Percentiles rank a stretch among this genome's conserved stretches.
phyloP scores from a whole-genome alignment of 129 eudicot species.

The Artemisia annua region DNA sequence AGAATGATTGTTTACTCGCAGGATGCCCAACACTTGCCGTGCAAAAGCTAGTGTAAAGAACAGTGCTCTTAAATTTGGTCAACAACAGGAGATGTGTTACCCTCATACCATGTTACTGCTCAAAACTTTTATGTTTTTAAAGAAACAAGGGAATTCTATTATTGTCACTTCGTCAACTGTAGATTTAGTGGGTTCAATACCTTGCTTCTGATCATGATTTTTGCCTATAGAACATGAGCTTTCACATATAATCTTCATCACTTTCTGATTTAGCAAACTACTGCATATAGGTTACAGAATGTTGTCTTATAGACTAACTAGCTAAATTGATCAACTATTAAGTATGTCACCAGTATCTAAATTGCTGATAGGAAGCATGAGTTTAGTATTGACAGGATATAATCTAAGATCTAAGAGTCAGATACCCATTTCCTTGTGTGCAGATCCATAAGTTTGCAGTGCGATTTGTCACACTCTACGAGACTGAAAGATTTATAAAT shows the following conservation, averaged over 20 bases:
- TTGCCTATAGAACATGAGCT: slow-evolving; percentile 3
- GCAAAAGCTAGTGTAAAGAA: neutral
- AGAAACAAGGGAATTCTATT: neutral
- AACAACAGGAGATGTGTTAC: neutral
- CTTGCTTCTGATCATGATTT: neutral
- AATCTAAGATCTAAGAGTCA: slow-evolving; percentile 20
- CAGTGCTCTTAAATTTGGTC: slow-evolving; percentile 4
- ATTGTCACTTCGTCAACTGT: slow-evolving; percentile 1
- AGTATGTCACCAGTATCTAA: neutral
- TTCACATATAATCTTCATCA: neutral
- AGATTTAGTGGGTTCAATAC: slow-evolving; percentile 8
- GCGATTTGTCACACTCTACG: slow-evolving; percentile 50
- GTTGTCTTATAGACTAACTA: neutral
- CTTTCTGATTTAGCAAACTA: neutral
- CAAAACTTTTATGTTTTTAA: neutral
- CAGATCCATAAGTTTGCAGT: slow-evolving; percentile 86
- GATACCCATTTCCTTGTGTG: slow-evolving; percentile 24
- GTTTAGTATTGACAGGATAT: neutral
- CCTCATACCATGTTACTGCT: too few relatives aligned
- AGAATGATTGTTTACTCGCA: too few relatives aligned
- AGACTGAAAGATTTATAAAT: slow-evolving; percentile 51
- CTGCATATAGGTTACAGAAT: slow-evolving; percentile 2
- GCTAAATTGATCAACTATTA: slow-evolving; percentile 1
- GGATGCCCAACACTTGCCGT: neutral
- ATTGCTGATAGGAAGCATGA: slow-evolving; percentile 9